Percentiles rank a stretch among this genome's conserved stretches.
Conservation (phyloP, 495 filamentous ascomycete species). For the Extremus antarcticus region DNA sequence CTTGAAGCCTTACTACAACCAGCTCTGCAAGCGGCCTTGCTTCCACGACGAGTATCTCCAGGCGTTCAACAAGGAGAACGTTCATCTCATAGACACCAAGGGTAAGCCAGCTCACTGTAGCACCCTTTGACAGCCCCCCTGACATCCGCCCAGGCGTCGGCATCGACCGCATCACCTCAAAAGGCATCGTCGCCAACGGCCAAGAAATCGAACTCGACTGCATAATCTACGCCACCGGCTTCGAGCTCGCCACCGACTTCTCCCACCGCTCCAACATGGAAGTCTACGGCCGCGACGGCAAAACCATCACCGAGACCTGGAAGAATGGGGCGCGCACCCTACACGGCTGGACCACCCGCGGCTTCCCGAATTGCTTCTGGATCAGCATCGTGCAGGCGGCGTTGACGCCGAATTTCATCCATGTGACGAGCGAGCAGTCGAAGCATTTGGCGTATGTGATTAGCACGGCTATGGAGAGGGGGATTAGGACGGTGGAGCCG, state of each 20-base stretch:
- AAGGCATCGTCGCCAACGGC: constrained; percentile 32
- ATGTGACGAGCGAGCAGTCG: constrained; percentile 32
- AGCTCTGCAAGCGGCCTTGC: constrained; percentile 29
- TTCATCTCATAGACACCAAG: constrained; percentile 40
- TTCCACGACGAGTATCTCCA: constrained; percentile 31
- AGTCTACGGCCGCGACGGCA: constrained; percentile 34
- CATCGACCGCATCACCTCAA: constrained; percentile 30
- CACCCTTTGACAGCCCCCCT: not conserved
- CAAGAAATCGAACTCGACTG: constrained; percentile 35
- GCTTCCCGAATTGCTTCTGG: constrained; percentile 48
- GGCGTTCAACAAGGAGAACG: constrained; percentile 22
- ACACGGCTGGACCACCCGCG: constrained; percentile 36
- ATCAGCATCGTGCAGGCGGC: constrained; percentile 32
- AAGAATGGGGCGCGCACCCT: constrained; percentile 31
- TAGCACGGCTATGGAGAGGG: constrained; percentile 4
- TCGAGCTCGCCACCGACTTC: constrained; percentile 10
- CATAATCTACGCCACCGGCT: constrained; percentile 41
- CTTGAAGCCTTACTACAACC: constrained; percentile 28
- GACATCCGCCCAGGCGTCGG: constrained; percentile 16
- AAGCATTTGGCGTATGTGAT: constrained; percentile 39
- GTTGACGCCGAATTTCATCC: constrained; percentile 32
- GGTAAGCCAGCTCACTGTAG: constrained; percentile 30
- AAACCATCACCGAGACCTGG: constrained; percentile 35
- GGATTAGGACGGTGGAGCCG: constrained; percentile 31
- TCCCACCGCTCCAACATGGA: constrained; percentile 24